Percentiles rank a stretch among this genome's conserved stretches.
Conservation (phyloP, 176 grass and related monocot species). For the Carex myosuroides region DNA sequence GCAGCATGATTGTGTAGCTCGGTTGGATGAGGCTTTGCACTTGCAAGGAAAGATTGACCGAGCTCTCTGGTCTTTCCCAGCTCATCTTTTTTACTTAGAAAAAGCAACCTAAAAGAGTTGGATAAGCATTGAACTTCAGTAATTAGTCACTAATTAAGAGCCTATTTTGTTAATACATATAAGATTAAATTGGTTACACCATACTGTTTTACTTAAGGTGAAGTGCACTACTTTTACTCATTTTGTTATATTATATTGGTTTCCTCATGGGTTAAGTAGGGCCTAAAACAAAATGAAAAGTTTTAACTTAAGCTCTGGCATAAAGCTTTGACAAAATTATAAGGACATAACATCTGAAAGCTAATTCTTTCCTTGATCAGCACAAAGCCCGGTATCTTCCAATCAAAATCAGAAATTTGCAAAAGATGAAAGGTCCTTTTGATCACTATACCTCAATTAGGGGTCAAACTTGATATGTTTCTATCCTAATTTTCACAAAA, state of each 20-base stretch:
- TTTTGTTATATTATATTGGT: not conserved
- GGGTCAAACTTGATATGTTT: too few relatives aligned
- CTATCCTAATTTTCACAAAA: not conserved
- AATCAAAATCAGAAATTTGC: not conserved
- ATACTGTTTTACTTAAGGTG: not conserved
- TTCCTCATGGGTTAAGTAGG: too few relatives aligned
- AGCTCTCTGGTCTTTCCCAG: conserved; percentile 54
- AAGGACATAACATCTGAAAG: not conserved
- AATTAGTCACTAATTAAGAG: not conserved
- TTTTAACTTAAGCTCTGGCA: too few relatives aligned
- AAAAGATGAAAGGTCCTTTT: not conserved
- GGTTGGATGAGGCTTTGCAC: conserved; percentile 26
- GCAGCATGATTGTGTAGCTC: conserved; percentile 27
- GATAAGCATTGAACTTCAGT: not conserved
- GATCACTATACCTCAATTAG: not conserved
- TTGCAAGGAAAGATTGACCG: conserved; percentile 29
- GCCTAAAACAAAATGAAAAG: too few relatives aligned
- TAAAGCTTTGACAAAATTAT: too few relatives aligned
- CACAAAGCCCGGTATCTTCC: not conserved
- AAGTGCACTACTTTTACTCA: too few relatives aligned
- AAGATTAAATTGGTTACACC: not conserved
- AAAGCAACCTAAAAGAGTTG: conserved; percentile 45
- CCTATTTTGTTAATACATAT: not conserved
- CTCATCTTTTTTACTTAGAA: conserved; percentile 43
- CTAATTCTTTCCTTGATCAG: not conserved